A percentile compares a stretch with the other conserved stretches of the same genome.
Evolutionary conservation across 2,329 filamentous ascomycete genomes (phyloP).

Genomic region (Colletotrichum brevisporum): DNA sequence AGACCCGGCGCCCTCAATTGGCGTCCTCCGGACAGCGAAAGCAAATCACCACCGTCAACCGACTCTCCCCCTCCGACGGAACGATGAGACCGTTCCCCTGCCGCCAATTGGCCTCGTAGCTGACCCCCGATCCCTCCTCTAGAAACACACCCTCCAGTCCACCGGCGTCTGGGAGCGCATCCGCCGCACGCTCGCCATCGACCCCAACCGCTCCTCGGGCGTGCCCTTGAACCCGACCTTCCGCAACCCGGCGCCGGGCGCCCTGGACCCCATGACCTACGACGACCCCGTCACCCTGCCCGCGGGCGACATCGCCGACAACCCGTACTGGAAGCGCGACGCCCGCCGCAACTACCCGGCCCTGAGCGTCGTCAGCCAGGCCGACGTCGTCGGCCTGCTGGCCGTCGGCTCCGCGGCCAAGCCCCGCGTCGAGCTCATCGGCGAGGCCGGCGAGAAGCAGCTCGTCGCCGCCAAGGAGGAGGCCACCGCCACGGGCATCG

Average conservation of each 20-base stretch:
- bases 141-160: slow-evolving; percentile 98
- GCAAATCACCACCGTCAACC: not conserved
- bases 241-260: slow-evolving; percentile 87
- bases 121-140: slow-evolving; percentile 41
- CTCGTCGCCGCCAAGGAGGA: slow-evolving; percentile 83
- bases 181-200: slow-evolving; percentile 83
- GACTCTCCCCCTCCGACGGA: slow-evolving; percentile 37
- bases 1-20: slow-evolving; percentile 8
- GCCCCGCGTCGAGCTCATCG: slow-evolving; percentile 87
- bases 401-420: slow-evolving; percentile 84
- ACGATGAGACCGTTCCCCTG: not conserved
- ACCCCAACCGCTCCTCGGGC: slow-evolving; percentile 90
- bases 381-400: slow-evolving; percentile 87
- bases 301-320: slow-evolving; percentile 90
- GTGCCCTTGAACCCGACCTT: slow-evolving; percentile 93
- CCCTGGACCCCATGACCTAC: slow-evolving; percentile 78
- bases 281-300: slow-evolving; percentile 87
- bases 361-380: slow-evolving; percentile 84
- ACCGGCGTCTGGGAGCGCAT: slow-evolving; percentile 89
- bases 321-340: slow-evolving; percentile 98
- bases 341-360: slow-evolving; percentile 84
- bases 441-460: slow-evolving; percentile 71
- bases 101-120: slow-evolving; percentile 20
- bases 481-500: slow-evolving; percentile 79
- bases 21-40: slow-evolving; percentile 8